Percentiles rank a stretch among this genome's conserved stretches.
Conservation (phyloP, 176 grass and related monocot genomes). For the Juncus inflexus region DNA sequence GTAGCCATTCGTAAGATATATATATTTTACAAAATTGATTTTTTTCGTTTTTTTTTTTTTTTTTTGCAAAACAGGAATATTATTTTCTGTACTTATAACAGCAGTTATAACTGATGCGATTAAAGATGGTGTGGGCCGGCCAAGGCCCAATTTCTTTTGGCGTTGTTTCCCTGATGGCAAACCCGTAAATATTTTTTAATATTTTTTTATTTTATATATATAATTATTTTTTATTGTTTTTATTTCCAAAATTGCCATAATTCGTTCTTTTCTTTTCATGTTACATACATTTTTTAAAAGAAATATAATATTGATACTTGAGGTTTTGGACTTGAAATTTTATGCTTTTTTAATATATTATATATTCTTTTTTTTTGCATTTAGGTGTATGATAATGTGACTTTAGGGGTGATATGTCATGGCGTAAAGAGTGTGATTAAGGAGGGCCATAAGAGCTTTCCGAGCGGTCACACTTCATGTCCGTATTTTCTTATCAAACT, state of each 20-base stretch:
- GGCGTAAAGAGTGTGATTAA: slow-evolving; percentile 60
- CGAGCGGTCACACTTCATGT: slow-evolving; percentile 78
- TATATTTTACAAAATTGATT: no score
- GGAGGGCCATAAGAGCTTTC: slow-evolving; percentile 88
- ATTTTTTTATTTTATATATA: neutral
- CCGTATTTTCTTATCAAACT: neutral
- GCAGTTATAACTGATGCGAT: slow-evolving; percentile 75
- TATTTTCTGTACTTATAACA: slow-evolving; percentile 73
- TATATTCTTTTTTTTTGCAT: neutral
- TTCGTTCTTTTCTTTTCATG: no score
- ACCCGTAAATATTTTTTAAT: slow-evolving; percentile 24
- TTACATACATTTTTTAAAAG: no score
- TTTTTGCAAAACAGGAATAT: slow-evolving; percentile 39
- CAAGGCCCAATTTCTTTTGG: slow-evolving; percentile 84
- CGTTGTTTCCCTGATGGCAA: slow-evolving; percentile 71
- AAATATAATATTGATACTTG: no score
- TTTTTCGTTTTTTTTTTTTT: no score
- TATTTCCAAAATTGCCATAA: neutral
- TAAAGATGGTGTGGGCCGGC: slow-evolving; percentile 68
- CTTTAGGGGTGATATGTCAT: slow-evolving; percentile 55
- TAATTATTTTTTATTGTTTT: neutral
- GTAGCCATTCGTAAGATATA: no score
- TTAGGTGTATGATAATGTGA: slow-evolving; percentile 54
- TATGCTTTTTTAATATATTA: no score
- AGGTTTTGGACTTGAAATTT: no score